Evolutionary conservation across 2,329 filamentous ascomycete species (phyloP), one percentile per base, ranked within the genome.

Genomic region (Colletotrichum endophyticum): DNA sequence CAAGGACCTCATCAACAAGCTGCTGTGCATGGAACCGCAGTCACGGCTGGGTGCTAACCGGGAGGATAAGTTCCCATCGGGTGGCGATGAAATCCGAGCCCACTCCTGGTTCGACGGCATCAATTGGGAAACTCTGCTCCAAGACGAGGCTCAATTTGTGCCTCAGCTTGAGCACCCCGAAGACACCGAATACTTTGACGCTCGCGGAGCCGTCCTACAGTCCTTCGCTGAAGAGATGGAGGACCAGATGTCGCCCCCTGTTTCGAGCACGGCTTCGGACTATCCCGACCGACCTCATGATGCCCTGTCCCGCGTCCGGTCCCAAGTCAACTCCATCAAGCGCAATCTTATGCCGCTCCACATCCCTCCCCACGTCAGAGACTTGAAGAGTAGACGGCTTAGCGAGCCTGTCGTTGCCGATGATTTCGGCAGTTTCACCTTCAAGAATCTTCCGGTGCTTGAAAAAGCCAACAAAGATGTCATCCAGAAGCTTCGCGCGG

Each of bases 401-500:
- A 99, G 96, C 84, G 97, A 99, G 84, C 97, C 97, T 2, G 93
- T 96, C 19, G 91, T 92, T 36, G 91, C 94, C 1, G 97, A 99
- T 84, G 98, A 99, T 83, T 99, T 99, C 88, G 97, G 97, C 36
- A 96, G 92, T 78, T 99, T 99, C 85, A 92, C 95, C 53, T 99
- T 98, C 89, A 99, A 99, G 87, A 99, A 99, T 81, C 87, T 99
- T 66, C 96, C 96, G 0, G 96, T 99, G 25, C 89, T 99, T 22
- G 97, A 99, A 81, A 99, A 98, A 84, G 97, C 97, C 71, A 99
- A 99, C 86, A 99, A 99, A 83, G 97, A 99, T 81, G 96, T 99
- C 34, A 98, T 99, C 36, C 96, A 99, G 81, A 99, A 99, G 84
- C 89, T 99, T 73, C 93, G 96, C 13, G 95, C 96, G 27, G 96